Base-by-base conservation (phyloP, 139 green algal genomes). In the Chlamydomonas incerta region DNA sequence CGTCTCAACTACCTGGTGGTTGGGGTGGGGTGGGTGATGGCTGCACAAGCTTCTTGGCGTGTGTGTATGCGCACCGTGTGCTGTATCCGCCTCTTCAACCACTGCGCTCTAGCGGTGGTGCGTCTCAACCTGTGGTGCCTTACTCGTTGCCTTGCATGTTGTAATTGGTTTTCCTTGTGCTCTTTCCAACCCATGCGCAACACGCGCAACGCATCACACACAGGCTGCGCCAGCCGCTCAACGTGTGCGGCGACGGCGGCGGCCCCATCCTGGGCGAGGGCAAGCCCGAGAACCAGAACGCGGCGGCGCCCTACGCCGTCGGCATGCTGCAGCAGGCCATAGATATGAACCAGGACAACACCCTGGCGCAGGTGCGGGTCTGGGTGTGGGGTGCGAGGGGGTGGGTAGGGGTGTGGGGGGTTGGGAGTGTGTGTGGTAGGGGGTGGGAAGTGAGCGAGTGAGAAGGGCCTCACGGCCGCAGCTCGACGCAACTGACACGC, bases 331-430 rank as follows among this genome's bases (percentile, higher is more conserved):
- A 97, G 58, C 95, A 96, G 83, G 93, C 95, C 58, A 95, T 97
- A n/a, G 95, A 97, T 86, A 97, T 96, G 94, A 97, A 97, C 90
- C 90, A 93, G 83, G 95, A 98, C 92, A 95, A 97, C 84, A 93
- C 95, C 81, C 86, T 98, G 55, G 88, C 88, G 57, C 95, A 83
- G 76, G 76, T 81, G 72, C 8, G 72, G 11, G 14, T 5, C 6
- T 50, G 28, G 26, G 26, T 29, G 18, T 9, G 26, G 62, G 26
- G n/a, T n/a, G n/a, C n/a, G n/a, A n/a, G 72, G 11, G 14, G 41
- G 41, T 50, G 28, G 26, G 26, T 29, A 2, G 24, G 26, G 62
- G 26, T 20, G 26, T 17, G 11, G 24, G 11, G 2, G 24, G 26
- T 1, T 23, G 55, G 20, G 4, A 24, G 55, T 10, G 21, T 24